Base-by-base conservation (phyloP, 257 asterid genomes). In the Nyctanthes arbortristis region DNA sequence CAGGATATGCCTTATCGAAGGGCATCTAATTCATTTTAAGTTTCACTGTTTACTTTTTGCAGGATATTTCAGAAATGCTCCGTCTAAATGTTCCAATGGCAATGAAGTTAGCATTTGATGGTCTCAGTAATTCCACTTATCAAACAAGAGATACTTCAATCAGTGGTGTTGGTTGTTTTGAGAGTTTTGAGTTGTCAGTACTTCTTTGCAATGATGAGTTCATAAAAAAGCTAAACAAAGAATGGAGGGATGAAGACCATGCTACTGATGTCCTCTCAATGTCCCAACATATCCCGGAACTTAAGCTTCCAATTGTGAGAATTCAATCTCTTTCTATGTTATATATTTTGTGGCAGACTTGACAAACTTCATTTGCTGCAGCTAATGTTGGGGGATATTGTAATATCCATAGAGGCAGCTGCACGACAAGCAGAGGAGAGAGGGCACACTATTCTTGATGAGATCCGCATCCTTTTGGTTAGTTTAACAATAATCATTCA, bases 231-330 rank as follows among this genome's bases (percentile, higher is more conserved):
- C 96, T 94, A 65, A 94, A 94, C 73, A 94, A 89, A 69, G 97
- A 94, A 12, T 94, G 99, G 99, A 86, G 97, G 76, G 96, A 82
- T 69, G 97, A 91, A 81, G 96, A 94, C 77, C 90, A 77, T 10
- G 86, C 97, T 45, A 94, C 99, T 31, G 99, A 94, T 86, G 99
- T 94, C 61, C 91, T 94, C 71, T 94, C 99, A 65, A 86, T 94
- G 97, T 94, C 99, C 71, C 97, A 91, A 70, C 97, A 94, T 72
- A 84, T 87, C 63, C 97, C 99, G 37, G 90, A 88, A 70, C 89
- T 94, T 65, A 78, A 82, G 76, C 91, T 91, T 73, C 97, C 97
- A 39, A 81, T 91, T 65, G 99, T 94, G 76, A 81, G 95, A 81
- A 45, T 55, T 55, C 72, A 40, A 56, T 64, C 54, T 57, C 61